Evolutionary conservation across 345 rosid species (phyloP), one percentile per base, ranked within the genome.

Genomic region (Jatropha curcas): DNA sequence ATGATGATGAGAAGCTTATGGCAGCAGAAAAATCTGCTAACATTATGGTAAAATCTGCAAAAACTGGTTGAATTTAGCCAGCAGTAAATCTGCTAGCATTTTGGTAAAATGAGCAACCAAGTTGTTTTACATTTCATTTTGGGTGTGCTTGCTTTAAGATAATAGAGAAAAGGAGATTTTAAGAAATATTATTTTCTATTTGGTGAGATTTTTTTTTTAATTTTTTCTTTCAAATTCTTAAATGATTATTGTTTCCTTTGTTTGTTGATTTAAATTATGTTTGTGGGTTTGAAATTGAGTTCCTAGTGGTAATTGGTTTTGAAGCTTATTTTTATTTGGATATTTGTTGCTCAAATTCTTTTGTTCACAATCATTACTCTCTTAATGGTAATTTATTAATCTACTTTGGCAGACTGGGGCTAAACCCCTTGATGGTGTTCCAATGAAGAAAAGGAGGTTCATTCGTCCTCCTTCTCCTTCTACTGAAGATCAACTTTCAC

Each of bases 381-480:
- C 17, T 65, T 73, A 13, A 17, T 71, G 25, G 70, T 81, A 70
- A 77, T 76, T 67, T 53, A 28, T 71, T 70, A 28, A 58, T 84
- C 66, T 79, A 80, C 67, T 71, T 73, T 74, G 61, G 79, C 84
- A 92, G 93, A 65, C 84, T 77, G 82, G 77, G 82, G 72, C 82
- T 64, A 79, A 84, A 71, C 65, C 86, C 46, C 51, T 79, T 71
- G 79, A 81, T 12, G 83, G 86, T 74, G 76, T 92, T 81, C 97
- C 97, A 24, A 79, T 92, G 82, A 92, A 92, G 92, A 90, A 92
- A 87, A 87, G 97, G 76, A 87, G 89, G 81, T 86, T 77, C 61
- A 75, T 84, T 60, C 82, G 73, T 24, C 71, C 84, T 31, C 72
- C 84, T 31, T 86, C 88, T 12, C 87, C 86, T 41, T 55, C 77